A percentile compares a stretch with the other conserved stretches of the same genome.
Conservation (phyloP, 495 filamentous ascomycete genomes). For the Apiosordaria backusii region DNA sequence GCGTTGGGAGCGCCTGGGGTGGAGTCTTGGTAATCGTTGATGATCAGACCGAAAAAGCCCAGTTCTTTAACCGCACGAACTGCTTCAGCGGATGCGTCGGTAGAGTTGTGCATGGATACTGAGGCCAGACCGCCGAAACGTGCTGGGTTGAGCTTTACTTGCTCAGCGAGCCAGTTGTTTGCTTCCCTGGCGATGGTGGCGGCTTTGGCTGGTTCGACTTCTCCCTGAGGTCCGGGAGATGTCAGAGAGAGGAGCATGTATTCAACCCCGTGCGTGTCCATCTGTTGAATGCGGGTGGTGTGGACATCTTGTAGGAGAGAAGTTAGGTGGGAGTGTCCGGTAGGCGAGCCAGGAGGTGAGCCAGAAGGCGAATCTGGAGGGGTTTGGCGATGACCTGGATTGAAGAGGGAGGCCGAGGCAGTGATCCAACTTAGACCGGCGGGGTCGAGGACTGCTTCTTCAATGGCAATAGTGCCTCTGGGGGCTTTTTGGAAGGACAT, state of each 20-base stretch:
- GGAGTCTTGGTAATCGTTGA: slow-evolving; percentile 53
- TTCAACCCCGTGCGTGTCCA: slow-evolving; percentile 58
- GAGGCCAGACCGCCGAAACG: slow-evolving; percentile 56
- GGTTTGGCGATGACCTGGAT: slow-evolving; percentile 19
- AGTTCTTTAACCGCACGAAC: slow-evolving; percentile 51
- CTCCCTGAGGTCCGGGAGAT: slow-evolving; percentile 57
- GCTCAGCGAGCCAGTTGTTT: slow-evolving; percentile 56
- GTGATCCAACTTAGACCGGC: slow-evolving; percentile 30
- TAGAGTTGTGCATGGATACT: slow-evolving; percentile 41
- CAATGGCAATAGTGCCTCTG: slow-evolving; percentile 56
- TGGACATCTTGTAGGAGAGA: slow-evolving; percentile 40
- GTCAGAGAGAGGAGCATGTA: slow-evolving; percentile 57
- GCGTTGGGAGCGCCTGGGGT: slow-evolving; percentile 11
- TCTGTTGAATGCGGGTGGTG: slow-evolving; percentile 46
- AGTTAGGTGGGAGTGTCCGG: slow-evolving; percentile 16
- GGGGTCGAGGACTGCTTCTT: slow-evolving; percentile 53
- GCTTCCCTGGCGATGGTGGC: slow-evolving; percentile 41
- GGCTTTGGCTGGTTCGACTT: slow-evolving; percentile 38
- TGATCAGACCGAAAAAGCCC: slow-evolving; percentile 56
- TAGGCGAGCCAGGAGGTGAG: slow-evolving; percentile 4
- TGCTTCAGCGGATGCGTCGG: slow-evolving; percentile 54
- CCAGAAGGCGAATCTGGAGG: slow-evolving; percentile 1
- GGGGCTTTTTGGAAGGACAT: slow-evolving; percentile 28
- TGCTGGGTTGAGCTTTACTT: slow-evolving; percentile 48
- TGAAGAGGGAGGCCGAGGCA: slow-evolving; percentile 29